Percentiles rank a stretch among this genome's conserved stretches.
phyloP scores from a whole-genome alignment of 495 filamentous ascomycete species.

The Penicillium subrubescens region DNA sequence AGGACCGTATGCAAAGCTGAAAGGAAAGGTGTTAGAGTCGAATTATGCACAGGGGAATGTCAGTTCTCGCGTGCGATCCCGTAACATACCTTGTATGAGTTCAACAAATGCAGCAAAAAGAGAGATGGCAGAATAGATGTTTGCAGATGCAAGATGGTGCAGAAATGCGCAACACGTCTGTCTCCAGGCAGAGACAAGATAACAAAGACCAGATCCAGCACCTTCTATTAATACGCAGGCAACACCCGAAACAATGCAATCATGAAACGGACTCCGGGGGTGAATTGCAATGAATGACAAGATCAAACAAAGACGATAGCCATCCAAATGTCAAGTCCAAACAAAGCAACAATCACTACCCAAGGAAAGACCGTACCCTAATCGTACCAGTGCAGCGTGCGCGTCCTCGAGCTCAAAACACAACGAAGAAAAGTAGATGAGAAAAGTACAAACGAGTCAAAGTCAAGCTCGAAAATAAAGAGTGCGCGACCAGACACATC shows the following conservation, averaged over 20 bases:
- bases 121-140: not conserved
- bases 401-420: not conserved
- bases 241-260: constrained; percentile 28
- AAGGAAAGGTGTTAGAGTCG: not conserved
- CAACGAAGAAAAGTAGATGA: not conserved
- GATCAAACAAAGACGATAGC: not conserved
- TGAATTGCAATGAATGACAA: constrained; percentile 21
- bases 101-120: constrained; percentile 1
- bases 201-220: not conserved
- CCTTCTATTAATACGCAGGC: constrained; percentile 23
- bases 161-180: not conserved
- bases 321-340: not conserved
- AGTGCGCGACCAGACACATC: not conserved
- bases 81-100: constrained; percentile 21
- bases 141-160: not conserved
- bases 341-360: constrained; percentile 3
- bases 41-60: not conserved
- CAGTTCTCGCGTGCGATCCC: not conserved
- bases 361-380: constrained; percentile 1
- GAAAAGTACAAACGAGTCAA: constrained; percentile 6
- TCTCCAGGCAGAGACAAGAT: constrained; percentile 10
- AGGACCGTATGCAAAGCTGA: not conserved
- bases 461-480: not conserved
- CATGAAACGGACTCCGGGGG: constrained; percentile 13
- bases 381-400: not conserved